Conservation (phyloP, 768 basidiomycete species). For the Collybia sordida region DNA sequence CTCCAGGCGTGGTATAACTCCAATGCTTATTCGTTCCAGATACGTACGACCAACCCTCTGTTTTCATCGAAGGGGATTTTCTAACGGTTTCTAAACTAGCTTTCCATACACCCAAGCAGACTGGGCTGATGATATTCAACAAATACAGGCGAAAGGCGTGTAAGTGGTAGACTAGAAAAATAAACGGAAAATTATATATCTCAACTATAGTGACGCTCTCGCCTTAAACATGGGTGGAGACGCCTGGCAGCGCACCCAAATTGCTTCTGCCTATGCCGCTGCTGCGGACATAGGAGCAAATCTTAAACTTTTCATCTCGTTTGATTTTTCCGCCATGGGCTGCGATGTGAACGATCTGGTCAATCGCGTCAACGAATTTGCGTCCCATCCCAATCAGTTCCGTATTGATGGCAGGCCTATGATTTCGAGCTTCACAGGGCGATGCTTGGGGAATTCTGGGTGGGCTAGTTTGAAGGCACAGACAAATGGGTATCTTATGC, state of each 20-base stretch:
- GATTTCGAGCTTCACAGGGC: constrained; percentile 62
- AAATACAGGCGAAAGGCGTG: constrained; percentile 42
- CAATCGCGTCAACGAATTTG: constrained; percentile 43
- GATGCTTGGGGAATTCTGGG: constrained; percentile 53
- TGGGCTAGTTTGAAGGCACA: constrained; percentile 49
- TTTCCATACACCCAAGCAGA: constrained; percentile 37
- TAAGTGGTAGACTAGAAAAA: constrained; percentile 19
- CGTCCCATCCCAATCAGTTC: constrained; percentile 54
- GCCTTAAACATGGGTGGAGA: constrained; percentile 63
- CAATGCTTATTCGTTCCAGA: constrained; percentile 22
- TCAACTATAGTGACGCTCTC: constrained; percentile 47
- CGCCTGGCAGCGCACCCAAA: constrained; percentile 49
- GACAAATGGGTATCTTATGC: constrained; percentile 45
- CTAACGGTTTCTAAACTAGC: constrained; percentile 16
- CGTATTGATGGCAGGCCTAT: constrained; percentile 51
- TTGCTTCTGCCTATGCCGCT: constrained; percentile 51
- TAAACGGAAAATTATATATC: too few relatives aligned
- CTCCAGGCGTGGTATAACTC: too few relatives aligned
- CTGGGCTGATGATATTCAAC: constrained; percentile 42
- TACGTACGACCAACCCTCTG: constrained; percentile 30
- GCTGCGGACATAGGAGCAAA: constrained; percentile 36
- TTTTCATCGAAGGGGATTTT: background rate
- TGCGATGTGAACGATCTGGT: constrained; percentile 46
- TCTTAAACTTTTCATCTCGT: constrained; percentile 58
- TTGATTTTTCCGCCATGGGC: constrained; percentile 53